Base-by-base conservation (phyloP, 192 early-diverging fungal species). In the Linnemannia schmuckeri region DNA sequence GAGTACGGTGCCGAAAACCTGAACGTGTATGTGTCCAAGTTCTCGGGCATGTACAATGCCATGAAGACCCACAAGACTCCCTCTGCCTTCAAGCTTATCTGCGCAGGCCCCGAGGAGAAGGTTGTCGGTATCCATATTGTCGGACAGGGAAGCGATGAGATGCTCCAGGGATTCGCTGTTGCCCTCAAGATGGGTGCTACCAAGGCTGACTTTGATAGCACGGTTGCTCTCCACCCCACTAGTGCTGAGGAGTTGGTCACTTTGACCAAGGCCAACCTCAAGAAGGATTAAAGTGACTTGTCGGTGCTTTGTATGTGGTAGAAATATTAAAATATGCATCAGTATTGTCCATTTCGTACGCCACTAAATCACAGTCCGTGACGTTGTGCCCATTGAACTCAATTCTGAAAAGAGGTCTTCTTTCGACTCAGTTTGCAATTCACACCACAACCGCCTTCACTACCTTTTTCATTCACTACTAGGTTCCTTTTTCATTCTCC, bases 111-210 rank as follows among this genome's bases (percentile, higher is more conserved):
- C n/a, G 94, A 98, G 70, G 98, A 99, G 91, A 96, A 96, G 85
- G 97, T 99, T 69, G 97, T 99, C 46, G 98, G 98, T 74, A 88
- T 99, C 73, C 98, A 99, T 86, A 83, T 99, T 44, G 93, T 98
- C 72, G 98, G 98, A 52, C 92, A 92, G 72, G 96, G 94, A 8
- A 94, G 94, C 79, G 98, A 98, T 85, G 95, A 96, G 89, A 96
- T 97, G 77, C 88, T 99, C 75, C 97, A 99, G 93, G 98, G 98
- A 44, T 99, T 99, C 89, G 94, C 96, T 61, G 97, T 99, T 44
- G 98, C 98, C 30, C 88, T 99, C 73, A 97, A 97, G 90, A 99
- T 99, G 98, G 98, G 98, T 30, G 98, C 98, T n/a, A 98, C 97
- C 70, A 99, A 99, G 90, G 93, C 90, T n/a, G 97, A 99, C 88